These are phyloP conservation scores for Nigrospora osmanthi DNA, from an alignment of 2,329 filamentous ascomycete species.

Conservation along the genomic window DNA sequence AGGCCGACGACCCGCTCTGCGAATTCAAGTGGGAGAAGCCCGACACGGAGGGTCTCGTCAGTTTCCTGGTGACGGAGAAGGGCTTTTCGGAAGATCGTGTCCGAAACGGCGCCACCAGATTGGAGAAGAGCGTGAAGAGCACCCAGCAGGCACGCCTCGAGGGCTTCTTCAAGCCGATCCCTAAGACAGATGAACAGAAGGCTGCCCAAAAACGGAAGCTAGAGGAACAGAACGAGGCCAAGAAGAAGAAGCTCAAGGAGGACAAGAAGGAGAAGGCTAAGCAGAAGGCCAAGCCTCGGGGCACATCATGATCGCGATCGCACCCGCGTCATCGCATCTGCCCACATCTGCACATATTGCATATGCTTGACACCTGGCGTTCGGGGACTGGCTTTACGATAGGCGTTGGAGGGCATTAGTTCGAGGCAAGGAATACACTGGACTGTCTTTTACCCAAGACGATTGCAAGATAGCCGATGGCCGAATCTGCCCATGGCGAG, in stretches of 20 bases:
- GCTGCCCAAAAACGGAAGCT: conserved; percentile 84
- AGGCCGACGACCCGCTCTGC: conserved; percentile 76
- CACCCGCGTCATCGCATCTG: no score
- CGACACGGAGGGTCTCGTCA: conserved; percentile 80
- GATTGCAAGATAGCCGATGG: no score
- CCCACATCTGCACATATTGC: no score
- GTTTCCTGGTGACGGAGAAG: conserved; percentile 89
- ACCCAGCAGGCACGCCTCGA: conserved; percentile 87
- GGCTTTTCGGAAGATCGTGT: conserved; percentile 96
- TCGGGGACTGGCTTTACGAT: no score
- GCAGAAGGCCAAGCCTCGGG: conserved; percentile 78
- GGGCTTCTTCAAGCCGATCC: conserved; percentile 92
- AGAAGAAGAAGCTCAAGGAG: conserved; percentile 92
- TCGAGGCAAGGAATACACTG: no score
- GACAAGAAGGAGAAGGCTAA: conserved; percentile 95
- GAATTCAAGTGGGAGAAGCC: conserved; percentile 98
- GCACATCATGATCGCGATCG: conserved; percentile 24
- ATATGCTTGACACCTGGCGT: no score
- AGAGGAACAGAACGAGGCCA: conserved; percentile 83
- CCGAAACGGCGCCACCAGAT: conserved; percentile 63
- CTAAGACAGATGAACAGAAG: conserved; percentile 82
- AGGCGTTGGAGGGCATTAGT: no score
- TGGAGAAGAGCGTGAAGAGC: conserved; percentile 86
- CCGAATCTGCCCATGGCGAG: no score
- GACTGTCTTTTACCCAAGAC: no score